phyloP scores from a whole-genome alignment of 73 alveolate species.

The Paramecium sonneborni region DNA sequence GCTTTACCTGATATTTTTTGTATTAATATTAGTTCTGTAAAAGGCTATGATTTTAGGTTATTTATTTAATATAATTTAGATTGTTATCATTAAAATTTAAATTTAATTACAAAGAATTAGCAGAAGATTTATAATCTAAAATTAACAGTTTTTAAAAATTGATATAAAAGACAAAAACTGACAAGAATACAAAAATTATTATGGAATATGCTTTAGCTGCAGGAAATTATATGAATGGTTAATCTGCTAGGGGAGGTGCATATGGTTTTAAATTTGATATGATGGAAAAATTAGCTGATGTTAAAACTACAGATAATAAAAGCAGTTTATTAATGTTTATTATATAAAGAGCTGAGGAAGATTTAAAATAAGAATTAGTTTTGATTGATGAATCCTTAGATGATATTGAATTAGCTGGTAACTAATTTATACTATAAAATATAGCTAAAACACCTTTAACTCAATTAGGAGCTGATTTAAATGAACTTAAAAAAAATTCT shows the following conservation, averaged over 20 bases:
- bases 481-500: background rate
- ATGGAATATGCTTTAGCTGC: conserved; percentile 73
- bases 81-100: conserved; percentile 55
- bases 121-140: conserved; percentile 55
- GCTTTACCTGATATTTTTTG: conserved; percentile 73
- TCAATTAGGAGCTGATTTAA: conserved; percentile 32
- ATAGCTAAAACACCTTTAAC: conserved; percentile 60
- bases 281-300: conserved; percentile 72
- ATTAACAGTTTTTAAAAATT: conserved; percentile 56
- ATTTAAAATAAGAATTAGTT: background rate
- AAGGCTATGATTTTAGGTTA: conserved; percentile 69
- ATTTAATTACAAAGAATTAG: conserved; percentile 61
- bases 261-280: conserved; percentile 80
- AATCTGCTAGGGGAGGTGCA: conserved; percentile 84
- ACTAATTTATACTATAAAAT: background rate
- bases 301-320: conserved; percentile 80
- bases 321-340: conserved; percentile 72
- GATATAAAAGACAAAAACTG: conserved; percentile 47
- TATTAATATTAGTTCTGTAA: conserved; percentile 63
- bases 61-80: conserved; percentile 48
- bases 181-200: conserved; percentile 65
- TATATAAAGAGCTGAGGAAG: conserved; percentile 56
- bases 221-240: conserved; percentile 84
- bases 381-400: conserved; percentile 46
- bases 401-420: conserved; percentile 74